phyloP scores from a whole-genome alignment of 352 stramenopile species.

The Discostella stelligera region DNA sequence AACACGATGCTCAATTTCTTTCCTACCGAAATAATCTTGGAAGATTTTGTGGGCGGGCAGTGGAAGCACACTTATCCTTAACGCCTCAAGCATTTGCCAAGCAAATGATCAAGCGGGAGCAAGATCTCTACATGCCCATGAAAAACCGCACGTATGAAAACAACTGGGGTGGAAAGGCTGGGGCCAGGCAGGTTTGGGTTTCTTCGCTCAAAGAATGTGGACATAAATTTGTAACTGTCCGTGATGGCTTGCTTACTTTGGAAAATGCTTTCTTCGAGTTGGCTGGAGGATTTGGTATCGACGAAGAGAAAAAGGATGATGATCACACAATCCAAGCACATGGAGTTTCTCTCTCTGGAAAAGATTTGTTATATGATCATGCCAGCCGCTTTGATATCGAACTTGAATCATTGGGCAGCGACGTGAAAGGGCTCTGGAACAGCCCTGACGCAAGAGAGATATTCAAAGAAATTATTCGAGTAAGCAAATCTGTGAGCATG shows the following conservation, averaged over 20 bases:
- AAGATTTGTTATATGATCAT: constrained; percentile 63
- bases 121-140: constrained; percentile 72
- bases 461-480: constrained; percentile 72
- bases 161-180: constrained; percentile 78
- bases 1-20: constrained; percentile 72
- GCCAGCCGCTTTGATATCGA: constrained; percentile 71
- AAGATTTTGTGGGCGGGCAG: constrained; percentile 64
- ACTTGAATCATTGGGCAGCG: constrained; percentile 71
- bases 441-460: constrained; percentile 59
- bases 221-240: constrained; percentile 61
- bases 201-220: constrained; percentile 75
- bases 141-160: constrained; percentile 73
- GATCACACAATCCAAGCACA: constrained; percentile 12
- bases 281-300: constrained; percentile 46
- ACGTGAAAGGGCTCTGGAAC: constrained; percentile 73
- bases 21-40: constrained; percentile 72
- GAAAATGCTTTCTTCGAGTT: constrained; percentile 77
- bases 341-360: constrained; percentile 24
- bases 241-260: constrained; percentile 73
- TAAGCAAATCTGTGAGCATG: constrained; percentile 65
- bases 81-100: constrained; percentile 62
- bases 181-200: constrained; percentile 69
- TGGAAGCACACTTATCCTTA: constrained; percentile 61
- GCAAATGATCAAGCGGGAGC: constrained; percentile 74
- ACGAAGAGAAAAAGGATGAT: constrained; percentile 23